Evolutionary conservation across 2,329 filamentous ascomycete genomes (phyloP), one percentile per base, ranked within the genome.

Genomic region (Aureobasidium sp.): DNA sequence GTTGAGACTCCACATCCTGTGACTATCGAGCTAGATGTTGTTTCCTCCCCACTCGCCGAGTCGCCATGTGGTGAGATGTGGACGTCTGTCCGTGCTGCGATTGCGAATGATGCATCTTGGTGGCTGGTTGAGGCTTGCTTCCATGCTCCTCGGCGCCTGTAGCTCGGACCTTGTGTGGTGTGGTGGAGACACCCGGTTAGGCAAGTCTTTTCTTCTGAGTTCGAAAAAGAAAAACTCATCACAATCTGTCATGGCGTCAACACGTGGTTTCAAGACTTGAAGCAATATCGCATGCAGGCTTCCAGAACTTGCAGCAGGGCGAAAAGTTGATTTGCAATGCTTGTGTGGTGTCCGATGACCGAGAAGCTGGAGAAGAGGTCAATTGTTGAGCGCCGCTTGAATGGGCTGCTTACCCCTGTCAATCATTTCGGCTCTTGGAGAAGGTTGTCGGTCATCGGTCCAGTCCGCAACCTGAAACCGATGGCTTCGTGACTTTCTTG

Each of bases 401-500:
- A 29, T 41, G 27, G 20, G 26, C 39, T 46, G 23, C 42, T 46
- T 29, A n/a, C 55, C 55, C 55, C 55, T 58, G 55, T 58, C 55
- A 29, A 58, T 58, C 55, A 48, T 34, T 58, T 48, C 55, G 42
- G 55, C 42, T 58, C 29, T 27, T 39, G 42, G 42, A 58, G 55
- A 58, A 58, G 55, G 55, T 58, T 58, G 46, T 46, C 52, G 37
- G 52, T 20, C 52, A 27, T 46, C 52, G 37, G 52, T 20, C 52
- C 27, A 46, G 55, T 17, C 41, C 55, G 41, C 27, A 58, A 58
- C 39, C 42, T 58, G 55, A 58, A 58, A 58, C 55, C 1, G n/a
- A 57, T 32, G 32, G 42, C 42, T 10, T 48, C 46, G 41, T 36
- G 41, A 17, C 26, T 20, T 42, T 6, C 27, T 57, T 39, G 53